phyloP scores from a whole-genome alignment of 345 rosid genomes.

The Sonneratia caseolaris region DNA sequence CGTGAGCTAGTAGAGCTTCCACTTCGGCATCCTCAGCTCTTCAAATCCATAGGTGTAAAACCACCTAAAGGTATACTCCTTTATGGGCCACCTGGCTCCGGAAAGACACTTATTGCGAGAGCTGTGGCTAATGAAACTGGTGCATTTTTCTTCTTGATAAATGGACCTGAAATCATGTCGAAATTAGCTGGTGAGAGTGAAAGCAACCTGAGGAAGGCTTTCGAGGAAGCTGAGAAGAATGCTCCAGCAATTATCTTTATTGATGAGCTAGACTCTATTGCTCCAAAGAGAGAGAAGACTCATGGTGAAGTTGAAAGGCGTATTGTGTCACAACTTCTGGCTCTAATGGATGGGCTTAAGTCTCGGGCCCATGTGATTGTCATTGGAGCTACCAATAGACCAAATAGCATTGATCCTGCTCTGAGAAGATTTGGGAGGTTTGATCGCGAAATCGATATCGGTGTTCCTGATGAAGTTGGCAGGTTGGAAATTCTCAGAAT shows the following conservation, averaged over 20 bases:
- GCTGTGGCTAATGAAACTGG: slow-evolving; percentile 96
- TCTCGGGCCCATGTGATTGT: slow-evolving; percentile 85
- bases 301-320: slow-evolving; percentile 94
- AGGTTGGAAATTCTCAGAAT: slow-evolving; percentile 93
- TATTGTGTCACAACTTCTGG: slow-evolving; percentile 86
- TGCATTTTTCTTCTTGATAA: slow-evolving; percentile 89
- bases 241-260: slow-evolving; percentile 90
- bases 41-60: slow-evolving; percentile 93
- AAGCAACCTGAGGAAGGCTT: slow-evolving; percentile 91
- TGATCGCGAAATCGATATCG: slow-evolving; percentile 88
- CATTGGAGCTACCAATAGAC: slow-evolving; percentile 93
- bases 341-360: slow-evolving; percentile 90
- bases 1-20: slow-evolving; percentile 91
- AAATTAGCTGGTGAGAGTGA: slow-evolving; percentile 97
- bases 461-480: slow-evolving; percentile 93
- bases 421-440: slow-evolving; percentile 89
- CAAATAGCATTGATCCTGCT: slow-evolving; percentile 90
- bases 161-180: slow-evolving; percentile 96
- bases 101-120: slow-evolving; percentile 82
- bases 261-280: slow-evolving; percentile 91
- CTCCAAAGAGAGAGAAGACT: slow-evolving; percentile 91
- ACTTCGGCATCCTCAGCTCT: slow-evolving; percentile 82
- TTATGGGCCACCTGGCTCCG: slow-evolving; percentile 77
- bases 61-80: slow-evolving; percentile 90
- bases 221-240: slow-evolving; percentile 93